Evolutionary conservation across 2,329 filamentous ascomycete genomes (phyloP).

Genomic region (Alternaria longipes): DNA sequence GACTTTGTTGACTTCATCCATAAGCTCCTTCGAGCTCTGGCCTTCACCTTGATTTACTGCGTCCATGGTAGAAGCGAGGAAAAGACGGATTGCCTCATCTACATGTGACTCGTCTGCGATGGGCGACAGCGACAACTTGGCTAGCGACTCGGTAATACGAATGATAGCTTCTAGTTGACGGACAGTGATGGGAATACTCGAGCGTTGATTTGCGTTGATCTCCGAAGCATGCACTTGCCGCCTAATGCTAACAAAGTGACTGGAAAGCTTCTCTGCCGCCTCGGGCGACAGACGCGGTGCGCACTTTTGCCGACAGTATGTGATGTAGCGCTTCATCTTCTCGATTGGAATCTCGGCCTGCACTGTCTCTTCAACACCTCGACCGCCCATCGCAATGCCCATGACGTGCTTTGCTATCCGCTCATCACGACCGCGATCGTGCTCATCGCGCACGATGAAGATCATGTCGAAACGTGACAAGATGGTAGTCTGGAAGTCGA

Average conservation of each 20-base stretch:
- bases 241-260: conserved; percentile 95
- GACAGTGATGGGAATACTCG: conserved; percentile 95
- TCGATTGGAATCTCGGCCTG: conserved; percentile 93
- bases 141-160: conserved; percentile 94
- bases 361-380: conserved; percentile 79
- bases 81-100: conserved; percentile 95
- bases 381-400: conserved; percentile 93
- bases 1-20: conserved; percentile 86
- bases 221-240: conserved; percentile 93
- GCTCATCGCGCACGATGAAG: conserved; percentile 96
- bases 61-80: conserved; percentile 97
- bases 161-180: conserved; percentile 97
- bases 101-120: conserved; percentile 91
- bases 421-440: conserved; percentile 88
- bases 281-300: conserved; percentile 89
- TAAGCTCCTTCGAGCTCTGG: conserved; percentile 81
- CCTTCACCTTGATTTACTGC: conserved; percentile 90
- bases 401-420: conserved; percentile 97
- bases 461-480: conserved; percentile 99
- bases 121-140: conserved; percentile 86
- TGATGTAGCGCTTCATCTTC: conserved; percentile 97
- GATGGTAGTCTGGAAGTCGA: conserved; percentile 99
- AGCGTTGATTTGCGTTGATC: conserved; percentile 86
- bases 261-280: conserved; percentile 94
- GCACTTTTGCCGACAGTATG: conserved; percentile 94